Evolutionary conservation across 352 stramenopile species (phyloP), one percentile per base, ranked within the genome.

Genomic region (Lagenidium giganteum): DNA sequence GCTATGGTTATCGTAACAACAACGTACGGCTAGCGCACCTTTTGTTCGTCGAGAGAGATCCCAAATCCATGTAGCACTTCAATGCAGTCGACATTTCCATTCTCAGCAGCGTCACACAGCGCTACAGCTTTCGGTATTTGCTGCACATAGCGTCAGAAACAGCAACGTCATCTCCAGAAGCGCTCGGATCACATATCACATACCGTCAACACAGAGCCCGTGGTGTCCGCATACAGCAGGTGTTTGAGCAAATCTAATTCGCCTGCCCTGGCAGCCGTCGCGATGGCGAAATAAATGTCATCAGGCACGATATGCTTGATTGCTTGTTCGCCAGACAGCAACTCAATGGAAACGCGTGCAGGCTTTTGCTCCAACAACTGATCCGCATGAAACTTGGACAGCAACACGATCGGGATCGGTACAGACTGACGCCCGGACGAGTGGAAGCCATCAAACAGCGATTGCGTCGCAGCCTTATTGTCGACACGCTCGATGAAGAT

Each of bases 361-460:
- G 81, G 81, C 21, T 69, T 64, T 24, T 89, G 70, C 0, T 40
- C 42, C 2, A 89, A 34, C 17, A 93, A 42, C 47, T 85, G 72
- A 42, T 93, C 76, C 5, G 78, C 79, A 39, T 93, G 81, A 38
- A 75, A 75, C 49, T 84, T 85, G 20, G 76, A 82, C 23, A 93
- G 53, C 47, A 89, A 51, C 36, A 93, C 67, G 48, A 93, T 88
- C 0, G 78, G 81, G 33, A 93, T 81, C 2, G 70, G 61, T 18
- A 91, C 77, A 0, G 54, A 51, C 42, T 93, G 81, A 13, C 81
- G 61, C 9, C 81, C 81, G 1, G 81, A 93, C 42, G 81, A 93
- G 59, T 93, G 81, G 48, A 91, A 93, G 34, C 81, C 81, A 43
- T 93, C 81, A 46, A 93, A 93, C 7, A 93, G 68, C 45, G 75